Conservation (phyloP, 306 rosid genomes). For the Rosa lucieae region DNA sequence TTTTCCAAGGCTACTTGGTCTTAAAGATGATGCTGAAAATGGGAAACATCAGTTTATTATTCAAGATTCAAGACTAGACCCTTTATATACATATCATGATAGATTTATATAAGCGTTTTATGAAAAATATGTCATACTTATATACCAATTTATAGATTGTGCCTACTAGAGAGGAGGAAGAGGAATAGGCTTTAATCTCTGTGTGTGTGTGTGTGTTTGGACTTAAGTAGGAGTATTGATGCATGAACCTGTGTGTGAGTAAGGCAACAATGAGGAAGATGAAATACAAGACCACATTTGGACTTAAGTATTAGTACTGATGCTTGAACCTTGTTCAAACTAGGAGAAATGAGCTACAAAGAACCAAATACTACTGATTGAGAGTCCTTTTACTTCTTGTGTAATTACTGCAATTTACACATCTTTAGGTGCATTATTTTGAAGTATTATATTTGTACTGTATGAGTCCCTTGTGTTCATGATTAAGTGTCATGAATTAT, state of each 20-base stretch:
- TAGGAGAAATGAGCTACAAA: background rate
- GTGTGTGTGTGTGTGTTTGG: too few relatives aligned
- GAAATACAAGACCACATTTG: background rate
- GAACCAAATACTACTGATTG: background rate
- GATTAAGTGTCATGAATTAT: background rate
- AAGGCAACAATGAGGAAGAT: background rate
- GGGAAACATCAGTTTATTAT: background rate
- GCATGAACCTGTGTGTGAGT: too few relatives aligned
- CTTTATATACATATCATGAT: background rate
- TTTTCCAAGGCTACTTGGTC: background rate
- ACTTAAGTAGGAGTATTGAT: too few relatives aligned
- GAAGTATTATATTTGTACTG: background rate
- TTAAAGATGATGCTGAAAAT: background rate
- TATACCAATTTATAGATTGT: background rate
- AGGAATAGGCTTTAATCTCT: too few relatives aligned
- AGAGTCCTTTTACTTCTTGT: background rate
- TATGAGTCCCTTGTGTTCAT: background rate
- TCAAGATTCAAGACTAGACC: background rate
- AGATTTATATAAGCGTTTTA: background rate
- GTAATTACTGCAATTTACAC: background rate
- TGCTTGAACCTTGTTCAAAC: background rate
- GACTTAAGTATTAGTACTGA: background rate
- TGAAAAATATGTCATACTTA: background rate
- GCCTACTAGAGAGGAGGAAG: background rate
- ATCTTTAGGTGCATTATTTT: background rate